Percentiles rank a stretch among this genome's conserved stretches.
Evolutionary conservation across 2,329 filamentous ascomycete species (phyloP).

Genomic region (Lasiodiplodia citricola): DNA sequence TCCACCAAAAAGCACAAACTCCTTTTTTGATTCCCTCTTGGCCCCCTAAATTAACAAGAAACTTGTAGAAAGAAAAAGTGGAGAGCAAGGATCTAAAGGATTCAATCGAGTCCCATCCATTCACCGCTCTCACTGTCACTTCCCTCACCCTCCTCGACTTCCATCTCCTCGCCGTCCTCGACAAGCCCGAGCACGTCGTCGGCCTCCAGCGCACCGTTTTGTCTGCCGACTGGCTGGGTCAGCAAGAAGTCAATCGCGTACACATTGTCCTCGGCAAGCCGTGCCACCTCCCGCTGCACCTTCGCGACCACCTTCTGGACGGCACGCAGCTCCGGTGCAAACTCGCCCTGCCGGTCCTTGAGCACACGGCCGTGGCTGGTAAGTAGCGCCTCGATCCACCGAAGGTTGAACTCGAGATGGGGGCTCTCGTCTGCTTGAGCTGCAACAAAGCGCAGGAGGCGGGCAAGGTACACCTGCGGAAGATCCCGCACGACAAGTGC

Average conservation of each 20-base stretch:
- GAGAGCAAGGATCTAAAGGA: neutral
- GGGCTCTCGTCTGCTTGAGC: constrained; percentile 87
- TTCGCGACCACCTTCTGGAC: constrained; percentile 80
- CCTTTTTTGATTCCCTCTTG: constrained; percentile 1
- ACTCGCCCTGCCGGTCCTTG: constrained; percentile 76
- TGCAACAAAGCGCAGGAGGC: constrained; percentile 85
- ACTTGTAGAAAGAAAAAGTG: neutral
- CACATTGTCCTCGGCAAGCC: constrained; percentile 83
- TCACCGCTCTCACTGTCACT: constrained; percentile 12
- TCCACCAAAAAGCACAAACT: constrained; percentile 6
- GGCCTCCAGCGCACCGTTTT: constrained; percentile 22
- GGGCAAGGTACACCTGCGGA: constrained; percentile 83
- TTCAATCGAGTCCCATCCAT: constrained; percentile 24
- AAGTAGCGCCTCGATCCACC: constrained; percentile 86
- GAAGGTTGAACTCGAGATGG: constrained; percentile 90
- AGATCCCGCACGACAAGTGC: constrained; percentile 77
- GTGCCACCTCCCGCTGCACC: constrained; percentile 82
- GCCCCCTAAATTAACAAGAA: constrained; percentile 14
- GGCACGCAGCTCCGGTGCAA: constrained; percentile 83
- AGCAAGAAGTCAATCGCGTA: constrained; percentile 88
- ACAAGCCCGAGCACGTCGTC: constrained; percentile 14
- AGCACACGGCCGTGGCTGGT: constrained; percentile 85
- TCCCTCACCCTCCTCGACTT: constrained; percentile 7
- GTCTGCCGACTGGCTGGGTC: constrained; percentile 51
- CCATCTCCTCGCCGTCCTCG: constrained; percentile 17